A percentile compares a stretch with the other conserved stretches of the same genome.
phyloP scores from a whole-genome alignment of 1,284 basidiomycete genomes.

The Farysia itapuensis region DNA sequence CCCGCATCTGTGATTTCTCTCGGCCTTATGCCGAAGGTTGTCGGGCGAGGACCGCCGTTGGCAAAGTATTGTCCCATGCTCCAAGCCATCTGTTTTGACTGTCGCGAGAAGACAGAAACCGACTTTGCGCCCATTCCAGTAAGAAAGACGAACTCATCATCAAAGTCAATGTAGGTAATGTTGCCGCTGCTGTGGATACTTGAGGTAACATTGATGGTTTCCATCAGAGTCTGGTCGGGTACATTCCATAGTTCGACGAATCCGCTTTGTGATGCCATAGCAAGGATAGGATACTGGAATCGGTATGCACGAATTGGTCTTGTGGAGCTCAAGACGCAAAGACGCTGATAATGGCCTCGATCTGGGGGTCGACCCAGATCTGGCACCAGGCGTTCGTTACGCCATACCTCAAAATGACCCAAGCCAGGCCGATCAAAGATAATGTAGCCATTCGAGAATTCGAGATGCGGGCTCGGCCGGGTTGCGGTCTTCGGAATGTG shows the following conservation, averaged over 20 bases:
- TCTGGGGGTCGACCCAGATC: conserved; percentile 23
- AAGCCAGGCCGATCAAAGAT: conserved; percentile 39
- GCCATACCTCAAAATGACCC: conserved; percentile 50
- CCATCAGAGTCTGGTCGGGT: conserved; percentile 14
- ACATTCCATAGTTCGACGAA: conserved; percentile 35
- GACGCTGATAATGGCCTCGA: conserved; percentile 37
- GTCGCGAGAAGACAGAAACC: conserved; percentile 34
- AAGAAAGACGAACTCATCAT: conserved; percentile 47
- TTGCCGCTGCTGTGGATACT: conserved; percentile 31
- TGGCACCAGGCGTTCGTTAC: conserved; percentile 31
- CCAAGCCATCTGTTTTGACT: conserved; percentile 27
- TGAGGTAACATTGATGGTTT: conserved; percentile 19
- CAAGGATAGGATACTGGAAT: conserved; percentile 44
- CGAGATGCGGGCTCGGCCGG: conserved; percentile 38
- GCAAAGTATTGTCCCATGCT: conserved; percentile 37
- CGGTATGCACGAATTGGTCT: conserved; percentile 40
- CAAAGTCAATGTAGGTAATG: conserved; percentile 53
- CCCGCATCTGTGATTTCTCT: neutral
- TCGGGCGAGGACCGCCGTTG: conserved; percentile 9
- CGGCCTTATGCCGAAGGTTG: conserved; percentile 1
- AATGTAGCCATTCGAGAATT: conserved; percentile 46
- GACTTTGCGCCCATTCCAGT: conserved; percentile 30
- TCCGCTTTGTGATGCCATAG: conserved; percentile 32
- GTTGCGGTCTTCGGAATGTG: conserved; percentile 20
- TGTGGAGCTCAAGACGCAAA: conserved; percentile 16